These are phyloP conservation scores for Ilex aquifolium DNA, from an alignment of 257 asterid species.

Conservation along the genomic window DNA sequence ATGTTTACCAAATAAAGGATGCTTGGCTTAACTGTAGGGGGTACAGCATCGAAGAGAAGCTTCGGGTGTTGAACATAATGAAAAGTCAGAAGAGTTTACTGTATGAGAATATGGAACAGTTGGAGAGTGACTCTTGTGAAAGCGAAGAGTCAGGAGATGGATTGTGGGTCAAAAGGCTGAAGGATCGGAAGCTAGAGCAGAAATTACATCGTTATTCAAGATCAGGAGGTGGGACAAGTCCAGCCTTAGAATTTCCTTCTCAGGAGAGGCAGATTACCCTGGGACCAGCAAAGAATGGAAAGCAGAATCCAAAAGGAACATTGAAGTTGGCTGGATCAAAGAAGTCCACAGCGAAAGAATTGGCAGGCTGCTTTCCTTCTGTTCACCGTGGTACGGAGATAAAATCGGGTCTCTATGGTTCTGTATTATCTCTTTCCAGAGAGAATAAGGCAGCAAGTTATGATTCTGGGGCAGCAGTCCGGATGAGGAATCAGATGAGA, in stretches of 20 bases:
- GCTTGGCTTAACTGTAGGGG: constrained; percentile 87
- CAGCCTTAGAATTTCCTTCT: constrained; percentile 40
- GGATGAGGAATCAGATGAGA: constrained; percentile 41
- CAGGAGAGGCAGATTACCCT: constrained; percentile 32
- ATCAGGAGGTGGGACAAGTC: constrained; percentile 24
- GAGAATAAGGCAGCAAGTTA: constrained; percentile 38
- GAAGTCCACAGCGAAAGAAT: constrained; percentile 39
- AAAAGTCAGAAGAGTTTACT: constrained; percentile 85
- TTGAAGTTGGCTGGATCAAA: constrained; percentile 54
- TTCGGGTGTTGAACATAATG: constrained; percentile 82
- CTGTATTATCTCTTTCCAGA: constrained; percentile 35
- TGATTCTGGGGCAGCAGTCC: constrained; percentile 37
- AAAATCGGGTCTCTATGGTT: constrained; percentile 35
- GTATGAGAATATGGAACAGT: constrained; percentile 89
- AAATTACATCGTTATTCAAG: constrained; percentile 43
- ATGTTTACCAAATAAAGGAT: constrained; percentile 87
- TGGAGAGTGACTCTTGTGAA: constrained; percentile 71
- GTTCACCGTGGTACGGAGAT: constrained; percentile 40
- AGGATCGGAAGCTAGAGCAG: constrained; percentile 58
- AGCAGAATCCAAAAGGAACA: constrained; percentile 59
- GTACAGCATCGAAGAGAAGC: constrained; percentile 94
- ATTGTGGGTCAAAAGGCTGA: constrained; percentile 62
- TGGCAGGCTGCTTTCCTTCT: constrained; percentile 37
- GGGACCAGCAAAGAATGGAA: constrained; percentile 49
- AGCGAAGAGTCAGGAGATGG: constrained; percentile 74